Evolutionary conservation across 371 early-diverging fungal species (phyloP).

Genomic region (Mortierella sp.): DNA sequence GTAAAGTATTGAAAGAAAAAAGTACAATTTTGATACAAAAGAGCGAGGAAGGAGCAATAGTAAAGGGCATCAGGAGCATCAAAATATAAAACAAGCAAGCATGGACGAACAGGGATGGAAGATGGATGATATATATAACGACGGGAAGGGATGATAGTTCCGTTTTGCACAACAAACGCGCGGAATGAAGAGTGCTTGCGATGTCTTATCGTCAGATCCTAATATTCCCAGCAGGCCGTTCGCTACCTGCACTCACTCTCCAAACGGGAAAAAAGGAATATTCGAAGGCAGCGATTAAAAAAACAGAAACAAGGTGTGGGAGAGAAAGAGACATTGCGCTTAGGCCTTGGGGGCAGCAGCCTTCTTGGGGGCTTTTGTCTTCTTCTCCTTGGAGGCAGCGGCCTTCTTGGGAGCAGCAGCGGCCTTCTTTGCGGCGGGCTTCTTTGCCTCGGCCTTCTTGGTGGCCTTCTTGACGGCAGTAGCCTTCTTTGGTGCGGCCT

Average conservation of each 20-base stretch:
- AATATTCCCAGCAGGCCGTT: too few species aligned
- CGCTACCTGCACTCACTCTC: too few species aligned
- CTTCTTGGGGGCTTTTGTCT: conserved; percentile 55
- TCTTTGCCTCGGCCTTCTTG: conserved; percentile 61
- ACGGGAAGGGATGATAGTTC: background rate
- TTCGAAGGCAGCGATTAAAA: conserved; percentile 1
- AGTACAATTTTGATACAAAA: too few species aligned
- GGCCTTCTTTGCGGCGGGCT: conserved; percentile 58
- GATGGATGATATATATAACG: conserved; percentile 1
- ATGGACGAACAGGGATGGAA: conserved; percentile 1
- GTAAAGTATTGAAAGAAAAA: too few species aligned
- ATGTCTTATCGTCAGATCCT: too few species aligned
- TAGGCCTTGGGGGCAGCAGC: conserved; percentile 56
- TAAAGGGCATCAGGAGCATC: too few species aligned
- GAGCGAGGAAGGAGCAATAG: too few species aligned
- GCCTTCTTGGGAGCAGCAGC: conserved; percentile 49
- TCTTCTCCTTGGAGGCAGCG: conserved; percentile 51
- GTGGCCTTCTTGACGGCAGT: conserved; percentile 62
- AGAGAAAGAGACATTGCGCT: conserved; percentile 44
- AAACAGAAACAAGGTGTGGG: background rate
- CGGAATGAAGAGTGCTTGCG: too few species aligned
- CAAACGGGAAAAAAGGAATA: conserved; percentile 2
- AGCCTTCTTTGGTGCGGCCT: conserved; percentile 58
- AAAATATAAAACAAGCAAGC: too few species aligned
- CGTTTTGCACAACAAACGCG: too few species aligned